Evolutionary conservation across 1,139 yeast species (phyloP).

Genomic region (Arxiozyma slooffiae): DNA sequence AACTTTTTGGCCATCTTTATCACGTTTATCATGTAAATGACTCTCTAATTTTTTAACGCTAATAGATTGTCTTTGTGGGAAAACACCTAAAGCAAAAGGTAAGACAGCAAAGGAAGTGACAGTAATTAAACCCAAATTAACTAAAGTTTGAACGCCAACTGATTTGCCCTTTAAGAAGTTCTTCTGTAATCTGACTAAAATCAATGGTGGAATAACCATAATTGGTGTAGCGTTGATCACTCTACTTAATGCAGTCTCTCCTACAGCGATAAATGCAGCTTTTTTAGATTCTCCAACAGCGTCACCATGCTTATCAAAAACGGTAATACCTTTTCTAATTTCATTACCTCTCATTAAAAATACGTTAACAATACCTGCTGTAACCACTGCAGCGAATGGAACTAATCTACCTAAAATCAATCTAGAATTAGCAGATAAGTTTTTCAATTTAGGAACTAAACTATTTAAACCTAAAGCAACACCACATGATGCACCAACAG

Average conservation of each 20-base stretch:
- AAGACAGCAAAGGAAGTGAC: constrained; percentile 76
- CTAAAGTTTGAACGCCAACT: constrained; percentile 50
- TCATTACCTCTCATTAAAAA: constrained; percentile 94
- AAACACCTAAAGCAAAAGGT: constrained; percentile 90
- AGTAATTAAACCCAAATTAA: constrained; percentile 76
- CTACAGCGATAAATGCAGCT: constrained; percentile 89
- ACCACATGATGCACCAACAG: constrained; percentile 89
- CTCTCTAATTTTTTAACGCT: constrained; percentile 52
- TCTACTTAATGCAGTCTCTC: constrained; percentile 91
- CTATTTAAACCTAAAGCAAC: constrained; percentile 91
- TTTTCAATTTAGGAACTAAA: constrained; percentile 69
- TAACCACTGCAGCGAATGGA: constrained; percentile 96
- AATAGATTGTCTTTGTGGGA: constrained; percentile 76
- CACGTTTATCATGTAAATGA: constrained; percentile 50
- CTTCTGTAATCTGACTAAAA: constrained; percentile 67
- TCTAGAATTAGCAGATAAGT: constrained; percentile 56
- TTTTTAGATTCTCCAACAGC: constrained; percentile 68
- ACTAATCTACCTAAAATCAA: constrained; percentile 73
- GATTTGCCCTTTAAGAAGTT: constrained; percentile 59
- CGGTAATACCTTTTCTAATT: constrained; percentile 72
- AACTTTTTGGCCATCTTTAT: constrained; percentile 52
- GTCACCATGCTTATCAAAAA: constrained; percentile 58
- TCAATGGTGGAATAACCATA: constrained; percentile 89
- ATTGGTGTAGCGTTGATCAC: constrained; percentile 94
- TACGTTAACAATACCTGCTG: constrained; percentile 91